Evolutionary conservation across 2,329 filamentous ascomycete genomes (phyloP), one percentile per base, ranked within the genome.

Genomic region (Fusarium sp.): DNA sequence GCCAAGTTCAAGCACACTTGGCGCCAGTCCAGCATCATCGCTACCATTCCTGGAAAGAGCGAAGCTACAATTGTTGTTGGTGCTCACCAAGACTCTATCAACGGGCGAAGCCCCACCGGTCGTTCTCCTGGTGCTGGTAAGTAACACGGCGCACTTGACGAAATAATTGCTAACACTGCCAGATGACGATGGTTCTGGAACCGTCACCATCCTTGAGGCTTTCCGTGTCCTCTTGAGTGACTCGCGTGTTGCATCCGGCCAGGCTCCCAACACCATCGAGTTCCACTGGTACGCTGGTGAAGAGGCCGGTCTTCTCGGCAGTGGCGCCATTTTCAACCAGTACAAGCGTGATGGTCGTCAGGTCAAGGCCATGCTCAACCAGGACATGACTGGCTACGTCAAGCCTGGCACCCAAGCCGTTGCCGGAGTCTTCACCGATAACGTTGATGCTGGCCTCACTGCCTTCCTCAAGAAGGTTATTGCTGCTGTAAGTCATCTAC

Each of bases 221-320:
- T 83, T 96, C 65, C 87, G 91, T 14, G 91, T 92, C 46, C 84
- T 95, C 14, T 83, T 94, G 54, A 85, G 86, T 61, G 88, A 90
- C 37, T 81, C 88, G 11, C 84, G 88, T 44, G 85, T 94, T 58
- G 81, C 87, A 7, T 82, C 84, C 20, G 91, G 91, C 37, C 84
- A 79, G 34, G 81, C 82, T 88, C 62, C 88, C 66, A 94, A 95
- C 78, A 94, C 92, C 0, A 81, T 96, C 62, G 93, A 96, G 81
- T 95, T 95, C 79, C 92, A 95, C 78, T 96, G 92, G 92, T 95
- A 94, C 79, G 91, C 90, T 6, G 93, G 92, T 2, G 93, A 96
- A 74, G 93, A 96, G 77, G 92, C 90, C 11, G 93, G 93, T 16
- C 83, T 96, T 44, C 86, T 95, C 2, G 93, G 93, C 48, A 92